phyloP scores from a whole-genome alignment of 306 rosid species.

The Albizia julibrissin region DNA sequence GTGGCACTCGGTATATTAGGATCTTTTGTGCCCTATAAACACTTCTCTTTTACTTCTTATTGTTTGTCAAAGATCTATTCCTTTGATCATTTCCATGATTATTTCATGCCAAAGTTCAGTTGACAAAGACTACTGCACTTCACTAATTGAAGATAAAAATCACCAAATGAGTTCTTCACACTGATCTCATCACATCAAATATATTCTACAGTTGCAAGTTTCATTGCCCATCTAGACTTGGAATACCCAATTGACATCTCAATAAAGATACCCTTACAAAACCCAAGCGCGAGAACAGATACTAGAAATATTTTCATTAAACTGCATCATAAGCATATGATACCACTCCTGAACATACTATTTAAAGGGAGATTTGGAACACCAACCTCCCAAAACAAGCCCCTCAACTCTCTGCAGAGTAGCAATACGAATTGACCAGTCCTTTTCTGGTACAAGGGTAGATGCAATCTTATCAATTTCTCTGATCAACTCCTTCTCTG shows the following conservation, averaged over 20 bases:
- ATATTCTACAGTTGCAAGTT: constrained; percentile 26
- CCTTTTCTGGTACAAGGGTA: constrained; percentile 96
- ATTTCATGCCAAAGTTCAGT: constrained; percentile 19
- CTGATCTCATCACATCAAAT: constrained; percentile 26
- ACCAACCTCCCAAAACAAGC: constrained; percentile 92
- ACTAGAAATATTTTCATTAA: not conserved
- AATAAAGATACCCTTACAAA: not conserved
- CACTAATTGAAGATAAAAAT: constrained; percentile 7
- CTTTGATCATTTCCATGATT: constrained; percentile 19
- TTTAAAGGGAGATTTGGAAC: constrained; percentile 21
- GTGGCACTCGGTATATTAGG: constrained; percentile 7
- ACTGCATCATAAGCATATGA: constrained; percentile 25
- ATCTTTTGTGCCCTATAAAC: constrained; percentile 24
- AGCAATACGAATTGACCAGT: constrained; percentile 93
- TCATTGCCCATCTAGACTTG: constrained; percentile 17
- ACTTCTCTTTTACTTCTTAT: constrained; percentile 18
- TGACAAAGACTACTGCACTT: constrained; percentile 15
- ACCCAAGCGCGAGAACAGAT: not conserved
- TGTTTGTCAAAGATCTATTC: constrained; percentile 3
- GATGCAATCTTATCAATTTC: constrained; percentile 89
- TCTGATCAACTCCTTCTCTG: constrained; percentile 92
- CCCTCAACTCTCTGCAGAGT: constrained; percentile 97
- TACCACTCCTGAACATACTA: constrained; percentile 22
- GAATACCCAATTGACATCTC: not conserved
- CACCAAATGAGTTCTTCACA: constrained; percentile 23